Conservation (phyloP, 495 filamentous ascomycete genomes). For the Xanthoparmelia taractica region DNA sequence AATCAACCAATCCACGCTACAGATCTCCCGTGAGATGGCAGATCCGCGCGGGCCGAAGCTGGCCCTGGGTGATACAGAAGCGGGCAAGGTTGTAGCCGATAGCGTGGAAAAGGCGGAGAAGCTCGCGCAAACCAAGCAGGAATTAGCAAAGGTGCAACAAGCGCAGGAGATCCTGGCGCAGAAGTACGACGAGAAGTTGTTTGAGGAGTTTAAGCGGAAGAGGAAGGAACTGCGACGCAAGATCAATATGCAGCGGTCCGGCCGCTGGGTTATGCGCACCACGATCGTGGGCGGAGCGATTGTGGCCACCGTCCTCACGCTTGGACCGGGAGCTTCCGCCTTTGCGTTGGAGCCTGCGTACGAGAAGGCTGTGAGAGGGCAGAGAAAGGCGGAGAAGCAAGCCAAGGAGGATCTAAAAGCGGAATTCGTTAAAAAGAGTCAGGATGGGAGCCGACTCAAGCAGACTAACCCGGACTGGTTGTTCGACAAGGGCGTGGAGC, state of each 20-base stretch:
- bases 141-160: background rate
- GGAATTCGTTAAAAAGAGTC: conserved; percentile 10
- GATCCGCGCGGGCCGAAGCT: conserved; percentile 15
- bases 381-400: conserved; percentile 10
- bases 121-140: background rate
- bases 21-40: conserved; percentile 19
- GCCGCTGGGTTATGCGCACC: conserved; percentile 15
- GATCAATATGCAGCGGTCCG: conserved; percentile 9
- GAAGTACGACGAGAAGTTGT: conserved; percentile 15
- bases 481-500: conserved; percentile 8
- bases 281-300: conserved; percentile 17
- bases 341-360: conserved; percentile 15
- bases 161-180: conserved; percentile 3
- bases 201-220: conserved; percentile 18
- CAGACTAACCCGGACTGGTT: conserved; percentile 13
- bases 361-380: conserved; percentile 9
- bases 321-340: conserved; percentile 18
- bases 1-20: conserved; percentile 14
- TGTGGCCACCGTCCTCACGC: conserved; percentile 15
- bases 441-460: background rate
- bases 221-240: conserved; percentile 12
- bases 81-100: conserved; percentile 18
- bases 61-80: conserved; percentile 18
- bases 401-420: conserved; percentile 9
- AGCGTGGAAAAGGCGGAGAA: conserved; percentile 14